phyloP scores from a whole-genome alignment of 2,329 filamentous ascomycete species.

The Purpureocillium lavendulum region DNA sequence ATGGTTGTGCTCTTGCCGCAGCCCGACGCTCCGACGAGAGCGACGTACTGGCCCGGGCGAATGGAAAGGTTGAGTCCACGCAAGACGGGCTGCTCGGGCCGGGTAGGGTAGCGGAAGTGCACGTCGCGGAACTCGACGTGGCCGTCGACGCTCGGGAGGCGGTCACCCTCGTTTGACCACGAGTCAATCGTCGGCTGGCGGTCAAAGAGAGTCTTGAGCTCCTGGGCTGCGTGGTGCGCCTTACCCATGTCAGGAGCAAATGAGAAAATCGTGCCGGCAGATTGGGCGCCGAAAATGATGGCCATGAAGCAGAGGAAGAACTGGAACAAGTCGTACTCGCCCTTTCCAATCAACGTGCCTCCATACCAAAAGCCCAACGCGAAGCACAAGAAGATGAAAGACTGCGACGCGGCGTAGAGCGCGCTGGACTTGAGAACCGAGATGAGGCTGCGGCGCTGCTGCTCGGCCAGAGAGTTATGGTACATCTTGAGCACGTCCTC shows the following conservation, averaged over 20 bases:
- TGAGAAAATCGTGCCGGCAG: conserved; percentile 80
- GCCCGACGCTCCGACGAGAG: conserved; percentile 86
- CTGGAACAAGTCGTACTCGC: conserved; percentile 70
- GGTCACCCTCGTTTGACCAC: conserved; percentile 64
- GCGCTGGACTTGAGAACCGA: conserved; percentile 70
- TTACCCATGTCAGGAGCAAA: conserved; percentile 93
- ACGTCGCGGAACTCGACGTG: conserved; percentile 84
- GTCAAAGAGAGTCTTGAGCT: conserved; percentile 79
- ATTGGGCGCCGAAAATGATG: conserved; percentile 86
- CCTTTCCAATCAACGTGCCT: conserved; percentile 61
- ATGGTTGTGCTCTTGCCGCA: conserved; percentile 95
- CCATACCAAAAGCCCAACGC: conserved; percentile 93
- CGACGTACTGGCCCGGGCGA: conserved; percentile 73
- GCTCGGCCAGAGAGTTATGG: conserved; percentile 53
- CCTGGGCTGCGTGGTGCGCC: conserved; percentile 72
- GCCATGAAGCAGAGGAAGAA: conserved; percentile 90
- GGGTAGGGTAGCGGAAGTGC: conserved; percentile 88
- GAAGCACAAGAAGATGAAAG: conserved; percentile 72
- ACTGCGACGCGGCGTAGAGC: conserved; percentile 80
- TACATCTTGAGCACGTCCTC: conserved; percentile 69
- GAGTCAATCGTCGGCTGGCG: conserved; percentile 73
- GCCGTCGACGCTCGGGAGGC: conserved; percentile 58
- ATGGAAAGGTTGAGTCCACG: conserved; percentile 71
- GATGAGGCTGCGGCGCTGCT: conserved; percentile 59
- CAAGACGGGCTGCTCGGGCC: conserved; percentile 85